Conservation (phyloP, 2,329 filamentous ascomycete species). For the Curvularia sp. region DNA sequence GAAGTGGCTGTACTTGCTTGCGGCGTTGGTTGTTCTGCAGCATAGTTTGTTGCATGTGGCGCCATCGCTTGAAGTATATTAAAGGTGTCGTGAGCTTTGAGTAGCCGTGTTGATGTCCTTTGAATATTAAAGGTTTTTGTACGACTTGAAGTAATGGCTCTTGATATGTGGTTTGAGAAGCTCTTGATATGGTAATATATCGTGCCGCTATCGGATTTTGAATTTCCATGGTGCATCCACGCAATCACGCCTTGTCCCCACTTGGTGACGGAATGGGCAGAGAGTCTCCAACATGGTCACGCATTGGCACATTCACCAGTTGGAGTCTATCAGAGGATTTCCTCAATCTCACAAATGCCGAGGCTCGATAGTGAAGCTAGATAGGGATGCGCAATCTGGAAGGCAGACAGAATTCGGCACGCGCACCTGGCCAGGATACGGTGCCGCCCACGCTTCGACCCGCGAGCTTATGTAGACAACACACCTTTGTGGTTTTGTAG, state of each 20-base stretch:
- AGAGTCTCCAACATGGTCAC: neutral
- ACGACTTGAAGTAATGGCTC: neutral
- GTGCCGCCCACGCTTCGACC: neutral
- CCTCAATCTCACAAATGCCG: neutral
- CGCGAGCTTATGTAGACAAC: neutral
- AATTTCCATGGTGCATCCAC: conserved; percentile 12
- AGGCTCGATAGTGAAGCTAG: neutral
- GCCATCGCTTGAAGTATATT: conserved; percentile 23
- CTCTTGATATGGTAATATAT: neutral
- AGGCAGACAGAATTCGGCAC: neutral
- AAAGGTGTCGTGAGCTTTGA: neutral
- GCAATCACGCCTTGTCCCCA: conserved; percentile 45
- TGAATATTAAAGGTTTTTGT: neutral
- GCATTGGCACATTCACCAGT: neutral
- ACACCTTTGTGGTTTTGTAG: neutral
- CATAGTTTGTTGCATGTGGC: conserved; percentile 20
- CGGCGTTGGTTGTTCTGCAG: conserved; percentile 21
- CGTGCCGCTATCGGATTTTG: conserved; percentile 15
- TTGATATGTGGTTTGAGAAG: neutral
- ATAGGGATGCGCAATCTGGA: neutral
- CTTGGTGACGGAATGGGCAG: conserved; percentile 34
- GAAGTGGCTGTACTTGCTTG: conserved; percentile 23
- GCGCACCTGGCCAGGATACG: neutral
- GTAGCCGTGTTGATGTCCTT: neutral
- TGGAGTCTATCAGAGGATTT: neutral